These are phyloP conservation scores for Paramecium primaurelia DNA, from an alignment of 73 alveolate genomes.

Conservation along the genomic window DNA sequence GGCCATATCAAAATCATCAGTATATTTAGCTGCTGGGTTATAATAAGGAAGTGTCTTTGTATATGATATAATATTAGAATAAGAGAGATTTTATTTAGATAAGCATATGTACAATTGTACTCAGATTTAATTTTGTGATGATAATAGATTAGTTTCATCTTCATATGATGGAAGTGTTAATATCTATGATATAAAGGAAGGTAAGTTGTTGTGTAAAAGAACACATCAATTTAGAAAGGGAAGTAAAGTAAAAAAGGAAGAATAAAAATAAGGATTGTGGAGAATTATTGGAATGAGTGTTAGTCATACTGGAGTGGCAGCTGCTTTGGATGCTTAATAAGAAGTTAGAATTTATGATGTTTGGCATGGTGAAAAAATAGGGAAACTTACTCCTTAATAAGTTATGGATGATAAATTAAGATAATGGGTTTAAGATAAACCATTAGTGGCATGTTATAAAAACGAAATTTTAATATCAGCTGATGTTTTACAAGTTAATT, in stretches of 20 bases:
- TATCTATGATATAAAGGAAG: conserved; percentile 51
- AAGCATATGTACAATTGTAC: conserved; percentile 30
- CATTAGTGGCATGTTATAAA: conserved; percentile 28
- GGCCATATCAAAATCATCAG: neutral
- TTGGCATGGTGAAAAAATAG: conserved; percentile 64
- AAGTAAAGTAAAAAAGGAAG: conserved; percentile 10
- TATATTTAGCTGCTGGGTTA: conserved; percentile 36
- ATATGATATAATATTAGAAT: conserved; percentile 26
- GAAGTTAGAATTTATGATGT: conserved; percentile 51
- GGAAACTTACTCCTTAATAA: conserved; percentile 12
- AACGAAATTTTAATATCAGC: conserved; percentile 14
- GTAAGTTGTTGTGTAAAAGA: conserved; percentile 48
- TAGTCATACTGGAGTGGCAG: conserved; percentile 57
- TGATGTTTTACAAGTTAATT: neutral
- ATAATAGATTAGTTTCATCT: conserved; percentile 44
- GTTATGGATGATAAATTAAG: conserved; percentile 47
- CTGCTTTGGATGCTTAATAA: conserved; percentile 40
- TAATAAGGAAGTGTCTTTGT: conserved; percentile 38
- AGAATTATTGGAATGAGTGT: conserved; percentile 27
- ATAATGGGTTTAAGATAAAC: neutral
- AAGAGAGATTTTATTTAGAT: conserved; percentile 43
- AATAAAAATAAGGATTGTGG: conserved; percentile 32
- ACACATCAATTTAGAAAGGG: conserved; percentile 53
- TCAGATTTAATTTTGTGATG: conserved; percentile 45
- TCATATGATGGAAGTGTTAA: conserved; percentile 62